Conservation (phyloP, 228 moss, liverwort and hornwort species). For the Sphagnum fallax region DNA sequence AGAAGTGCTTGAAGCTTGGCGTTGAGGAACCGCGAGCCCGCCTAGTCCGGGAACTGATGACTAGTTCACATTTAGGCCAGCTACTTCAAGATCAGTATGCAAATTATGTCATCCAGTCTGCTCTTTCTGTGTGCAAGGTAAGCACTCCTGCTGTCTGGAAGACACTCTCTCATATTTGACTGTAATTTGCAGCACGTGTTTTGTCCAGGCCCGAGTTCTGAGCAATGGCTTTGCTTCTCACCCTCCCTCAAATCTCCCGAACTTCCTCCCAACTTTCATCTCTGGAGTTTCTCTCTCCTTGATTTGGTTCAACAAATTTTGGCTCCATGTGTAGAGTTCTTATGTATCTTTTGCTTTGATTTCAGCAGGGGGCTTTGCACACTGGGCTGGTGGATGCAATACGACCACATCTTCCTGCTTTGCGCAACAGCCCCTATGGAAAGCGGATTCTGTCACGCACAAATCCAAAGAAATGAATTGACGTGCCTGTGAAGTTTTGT, state of each 20-base stretch:
- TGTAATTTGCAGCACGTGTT: neutral
- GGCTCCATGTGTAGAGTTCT: neutral
- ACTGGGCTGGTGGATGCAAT: slow-evolving; percentile 90
- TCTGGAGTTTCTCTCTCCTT: neutral
- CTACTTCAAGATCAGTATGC: slow-evolving; percentile 96
- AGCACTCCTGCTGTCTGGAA: neutral
- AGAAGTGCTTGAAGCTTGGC: slow-evolving; percentile 86
- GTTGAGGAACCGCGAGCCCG: slow-evolving; percentile 79
- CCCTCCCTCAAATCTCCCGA: too few relatives aligned
- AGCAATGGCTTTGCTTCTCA: neutral
- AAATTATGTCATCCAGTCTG: slow-evolving; percentile 96
- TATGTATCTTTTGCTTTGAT: neutral
- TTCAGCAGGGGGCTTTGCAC: slow-evolving; percentile 74
- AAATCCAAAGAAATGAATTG: slow-evolving; percentile 78
- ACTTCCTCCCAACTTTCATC: neutral
- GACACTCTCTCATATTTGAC: too few relatives aligned
- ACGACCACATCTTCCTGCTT: slow-evolving; percentile 85
- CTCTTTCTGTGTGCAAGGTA: slow-evolving; percentile 91
- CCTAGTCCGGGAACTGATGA: slow-evolving; percentile 84
- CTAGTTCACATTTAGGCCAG: slow-evolving; percentile 80
- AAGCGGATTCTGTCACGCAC: slow-evolving; percentile 94
- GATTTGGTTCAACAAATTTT: neutral
- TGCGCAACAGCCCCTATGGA: slow-evolving; percentile 96
- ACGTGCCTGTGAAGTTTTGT: neutral
- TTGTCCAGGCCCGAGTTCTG: neutral